Evolutionary conservation across 768 basidiomycete species (phyloP), one percentile per base, ranked within the genome.

Genomic region (Mycena floridula): DNA sequence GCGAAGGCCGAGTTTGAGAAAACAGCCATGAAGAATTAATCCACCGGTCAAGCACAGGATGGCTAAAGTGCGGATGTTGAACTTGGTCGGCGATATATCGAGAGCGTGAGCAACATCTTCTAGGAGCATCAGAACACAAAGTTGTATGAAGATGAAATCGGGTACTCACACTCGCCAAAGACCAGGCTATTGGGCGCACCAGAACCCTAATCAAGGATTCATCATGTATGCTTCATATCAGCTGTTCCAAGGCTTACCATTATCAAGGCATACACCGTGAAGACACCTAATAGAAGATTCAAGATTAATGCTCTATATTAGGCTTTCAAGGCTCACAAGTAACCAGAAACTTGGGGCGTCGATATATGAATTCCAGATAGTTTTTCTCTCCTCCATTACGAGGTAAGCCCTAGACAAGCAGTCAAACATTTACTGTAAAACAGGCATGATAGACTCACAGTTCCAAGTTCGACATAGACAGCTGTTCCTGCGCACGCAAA

Each of bases 301-400:
- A n/a, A n/a, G n/a, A n/a, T n/a, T n/a, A n/a, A n/a, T n/a, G n/a
- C n/a, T n/a, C n/a, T n/a, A n/a, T n/a, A n/a, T n/a, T n/a, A n/a
- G n/a, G n/a, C n/a, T n/a, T n/a, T n/a, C n/a, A n/a, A n/a, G n/a
- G n/a, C n/a, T n/a, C n/a, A n/a, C 81, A 85, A 3, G 81, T 80
- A 12, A 65, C 68, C 53, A 88, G 59, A 52, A 80, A 83, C 40
- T 67, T 71, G 6, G 85, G 85, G 3, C 68, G 68, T 35, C 74
- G 66, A 59, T 76, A 87, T n/a, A 85, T 73, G 55, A 72, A 85
- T 48, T 85, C 82, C 27, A 88, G 61, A 52, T 87, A 88, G 42
- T 80, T 83, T 63, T 86, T 87, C 66, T 87, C 85, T 2, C 81
- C 85, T 1, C 85, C 85, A 44, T 72, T 86, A 3, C 77, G 67